Evolutionary conservation across 1,139 yeast genomes (phyloP), one percentile per base, ranked within the genome.

Genomic region (Taphrina pruni): DNA sequence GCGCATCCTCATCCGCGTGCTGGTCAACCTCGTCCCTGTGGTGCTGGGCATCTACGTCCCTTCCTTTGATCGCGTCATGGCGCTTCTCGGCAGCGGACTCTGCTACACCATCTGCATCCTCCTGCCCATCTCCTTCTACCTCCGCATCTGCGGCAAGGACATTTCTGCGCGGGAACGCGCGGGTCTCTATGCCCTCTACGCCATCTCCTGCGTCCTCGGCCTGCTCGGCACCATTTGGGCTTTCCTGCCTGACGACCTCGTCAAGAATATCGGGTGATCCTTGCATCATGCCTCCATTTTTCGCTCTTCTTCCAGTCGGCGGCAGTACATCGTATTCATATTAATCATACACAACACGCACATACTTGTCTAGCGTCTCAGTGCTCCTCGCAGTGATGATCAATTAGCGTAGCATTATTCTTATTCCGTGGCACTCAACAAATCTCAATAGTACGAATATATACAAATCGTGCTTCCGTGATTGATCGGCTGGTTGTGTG

Each of bases 41-140:
- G 66, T 79, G 1, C 77, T 87, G 64, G 85, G 96, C 0, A 81
- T 89, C 45, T 70, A 85, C 2, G 85, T 90, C 75, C 90, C 90
- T 5, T 87, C 88, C 45, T 93, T 92, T 78, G 97, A 95, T 71
- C 86, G 87, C 75, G 84, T 92, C 70, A 88, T 93, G 78, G 90
- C 97, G 8, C 86, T 92, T 67, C 81, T 90, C 73, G 97, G 97
- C 3, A 86, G 94, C 48, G 87, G 92, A 1, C 81, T 93, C 66
- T 90, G 97, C 74, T 89, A 89, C 76, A 83, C 88, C 0, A 87
- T 92, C 58, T 93, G 97, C 76, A 80, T 92, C 71, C 85, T 90
- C 2, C 81, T 91, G 39, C 97, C 97, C 2, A 80, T 89, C 17
- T 75, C 85, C 55, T 92, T 92, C 77, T 89, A 91, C 76, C 78